Evolutionary conservation across 345 rosid genomes (phyloP).

Genomic region (Fremontodendron californicum): DNA sequence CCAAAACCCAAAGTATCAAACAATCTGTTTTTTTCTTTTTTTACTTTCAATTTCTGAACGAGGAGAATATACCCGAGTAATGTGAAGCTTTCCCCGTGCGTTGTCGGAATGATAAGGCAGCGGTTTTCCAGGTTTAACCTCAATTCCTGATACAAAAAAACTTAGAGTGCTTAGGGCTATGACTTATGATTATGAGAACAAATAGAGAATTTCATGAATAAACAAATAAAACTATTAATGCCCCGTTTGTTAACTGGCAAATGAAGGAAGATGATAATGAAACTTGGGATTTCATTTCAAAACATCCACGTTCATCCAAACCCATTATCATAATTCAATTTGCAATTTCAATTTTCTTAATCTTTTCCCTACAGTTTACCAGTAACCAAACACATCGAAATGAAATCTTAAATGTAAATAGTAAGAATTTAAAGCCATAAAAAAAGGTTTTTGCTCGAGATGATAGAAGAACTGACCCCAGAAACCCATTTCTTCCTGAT

Average conservation of each 20-base stretch:
- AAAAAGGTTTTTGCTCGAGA: neutral
- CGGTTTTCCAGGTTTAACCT: slow-evolving; percentile 83
- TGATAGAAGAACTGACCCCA: slow-evolving; percentile 50
- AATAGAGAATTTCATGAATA: neutral
- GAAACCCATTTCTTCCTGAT: slow-evolving; percentile 44
- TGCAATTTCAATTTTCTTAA: neutral
- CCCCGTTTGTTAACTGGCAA: neutral
- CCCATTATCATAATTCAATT: neutral
- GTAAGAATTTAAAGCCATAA: neutral
- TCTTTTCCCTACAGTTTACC: neutral
- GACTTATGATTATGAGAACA: too few relatives aligned
- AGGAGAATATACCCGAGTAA: slow-evolving; percentile 62
- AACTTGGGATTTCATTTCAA: slow-evolving; percentile 2
- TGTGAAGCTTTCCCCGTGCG: slow-evolving; percentile 60
- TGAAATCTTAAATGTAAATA: neutral
- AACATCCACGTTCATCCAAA: neutral
- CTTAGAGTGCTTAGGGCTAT: too few relatives aligned
- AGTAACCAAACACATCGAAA: slow-evolving; percentile 3
- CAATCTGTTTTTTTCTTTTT: neutral
- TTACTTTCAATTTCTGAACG: neutral
- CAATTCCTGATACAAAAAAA: slow-evolving; percentile 50
- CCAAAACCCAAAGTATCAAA: neutral
- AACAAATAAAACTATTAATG: neutral
- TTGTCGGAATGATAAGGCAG: slow-evolving; percentile 53
- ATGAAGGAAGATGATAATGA: neutral